phyloP scores from a whole-genome alignment of 78 protist species.

The Paratrimastix pyriformis region DNA sequence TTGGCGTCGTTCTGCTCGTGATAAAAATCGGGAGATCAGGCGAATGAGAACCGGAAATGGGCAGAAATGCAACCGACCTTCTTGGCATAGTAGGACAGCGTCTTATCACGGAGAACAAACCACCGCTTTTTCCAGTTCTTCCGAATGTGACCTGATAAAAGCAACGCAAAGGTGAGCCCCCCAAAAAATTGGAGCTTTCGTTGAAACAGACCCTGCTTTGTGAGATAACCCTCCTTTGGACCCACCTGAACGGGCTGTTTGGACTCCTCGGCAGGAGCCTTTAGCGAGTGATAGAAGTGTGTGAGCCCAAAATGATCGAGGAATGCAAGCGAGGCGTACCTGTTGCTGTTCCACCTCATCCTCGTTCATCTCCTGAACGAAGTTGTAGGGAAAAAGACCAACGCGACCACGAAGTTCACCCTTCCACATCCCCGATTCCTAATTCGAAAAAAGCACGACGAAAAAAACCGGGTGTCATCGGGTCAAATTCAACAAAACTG shows the following conservation, averaged over 20 bases:
- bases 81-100: constrained; percentile 2
- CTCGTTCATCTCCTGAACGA: background rate
- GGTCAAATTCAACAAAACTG: no score
- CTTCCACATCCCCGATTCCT: constrained; percentile 12
- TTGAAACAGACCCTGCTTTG: constrained; percentile 24
- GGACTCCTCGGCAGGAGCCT: no score
- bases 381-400: constrained; percentile 15
- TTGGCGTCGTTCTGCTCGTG: background rate
- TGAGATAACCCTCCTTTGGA: constrained; percentile 22
- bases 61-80: background rate
- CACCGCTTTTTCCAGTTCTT: constrained; percentile 26
- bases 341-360: no score
- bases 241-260: no score
- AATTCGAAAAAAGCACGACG: no score
- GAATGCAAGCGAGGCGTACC: no score
- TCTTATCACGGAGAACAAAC: constrained; percentile 9
- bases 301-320: no score
- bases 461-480: no score
- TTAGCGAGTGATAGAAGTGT: no score
- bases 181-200: background rate
- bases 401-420: background rate
- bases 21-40: background rate
- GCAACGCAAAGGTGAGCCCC: background rate
- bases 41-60: background rate
- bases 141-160: constrained; percentile 10